phyloP scores from a whole-genome alignment of 768 basidiomycete genomes.

The Auriscalpium microsporum region DNA sequence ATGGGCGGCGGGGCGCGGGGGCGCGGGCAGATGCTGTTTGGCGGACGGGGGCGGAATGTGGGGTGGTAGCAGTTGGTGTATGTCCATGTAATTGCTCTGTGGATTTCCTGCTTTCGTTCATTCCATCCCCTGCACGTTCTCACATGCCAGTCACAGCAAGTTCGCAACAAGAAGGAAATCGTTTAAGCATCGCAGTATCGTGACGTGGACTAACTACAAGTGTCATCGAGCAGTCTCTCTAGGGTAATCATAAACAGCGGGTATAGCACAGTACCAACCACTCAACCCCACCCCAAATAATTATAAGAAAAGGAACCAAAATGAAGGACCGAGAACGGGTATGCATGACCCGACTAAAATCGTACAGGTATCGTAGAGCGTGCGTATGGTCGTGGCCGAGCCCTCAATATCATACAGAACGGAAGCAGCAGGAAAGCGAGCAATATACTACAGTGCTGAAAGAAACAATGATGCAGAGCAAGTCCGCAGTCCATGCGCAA shows the following conservation, averaged over 20 bases:
- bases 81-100: not conserved
- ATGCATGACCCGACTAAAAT: not conserved
- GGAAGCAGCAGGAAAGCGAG: not conserved
- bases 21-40: slow-evolving; percentile 7
- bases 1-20: slow-evolving; percentile 6
- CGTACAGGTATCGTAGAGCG: not conserved
- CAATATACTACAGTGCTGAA: not conserved
- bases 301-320: no score
- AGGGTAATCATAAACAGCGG: not conserved
- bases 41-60: slow-evolving; percentile 11
- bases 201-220: not conserved
- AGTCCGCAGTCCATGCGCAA: not conserved
- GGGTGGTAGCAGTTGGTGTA: slow-evolving; percentile 4
- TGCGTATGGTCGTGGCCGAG: not conserved
- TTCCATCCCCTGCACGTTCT: not conserved
- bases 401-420: not conserved
- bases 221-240: not conserved
- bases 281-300: no score
- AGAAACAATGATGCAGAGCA: not conserved
- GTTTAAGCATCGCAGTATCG: not conserved
- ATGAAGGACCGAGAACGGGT: not conserved
- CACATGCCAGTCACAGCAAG: not conserved
- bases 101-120: not conserved
- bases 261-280: not conserved
- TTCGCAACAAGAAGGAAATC: not conserved